Base-by-base conservation (phyloP, 2,329 filamentous ascomycete species). In the Trichophyton equinum region DNA sequence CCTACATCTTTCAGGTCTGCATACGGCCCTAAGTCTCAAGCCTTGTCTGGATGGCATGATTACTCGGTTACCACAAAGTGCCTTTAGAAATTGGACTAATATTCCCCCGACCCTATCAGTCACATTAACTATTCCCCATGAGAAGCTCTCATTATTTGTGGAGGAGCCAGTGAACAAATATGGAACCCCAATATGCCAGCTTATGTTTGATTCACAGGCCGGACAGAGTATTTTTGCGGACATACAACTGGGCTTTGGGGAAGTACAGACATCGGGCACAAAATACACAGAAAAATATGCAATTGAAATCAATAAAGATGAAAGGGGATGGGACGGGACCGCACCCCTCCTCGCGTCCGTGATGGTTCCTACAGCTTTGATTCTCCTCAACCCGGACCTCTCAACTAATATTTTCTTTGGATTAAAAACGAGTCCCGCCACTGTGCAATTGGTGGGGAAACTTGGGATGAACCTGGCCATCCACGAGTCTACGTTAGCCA, bases 301-400 rank as follows among this genome's bases (percentile, higher is more conserved):
- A 18, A 9, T 70, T 15, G 56, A 61, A 22, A 27, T 71, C 18
- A 47, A 47, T 1, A 62, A 64, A 22, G 68, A 71, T 59, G 42
- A 51, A 3, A n/a, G 9, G 18, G 60, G 65, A 9, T 70, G 68
- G 68, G 60, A 62, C 33, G 68, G 69, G 7, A 61, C 58, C 11
- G 64, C 65, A 9, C 61, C 65, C 9, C 49, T 71, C 18, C 60
- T 72, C 20, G 66, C 70, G 4, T 69, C 68, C 27, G 68, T 65
- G 38, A 57, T 63, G 57, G 61, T 65, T 33, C 67, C 68, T n/a
- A 66, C 64, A n/a, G 68, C 64, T 62, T 57, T 66, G 3, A 38
- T 67, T 2, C 61, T 69, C 25, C 46, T 49, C 22, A 40, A 66
- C 55, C 57, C 65, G 22, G 25, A 62, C 20, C 44, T 62, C 18